A percentile compares a stretch with the other conserved stretches of the same genome.
Conservation (phyloP, 305 asterid species). For the Coffea humblotiana region DNA sequence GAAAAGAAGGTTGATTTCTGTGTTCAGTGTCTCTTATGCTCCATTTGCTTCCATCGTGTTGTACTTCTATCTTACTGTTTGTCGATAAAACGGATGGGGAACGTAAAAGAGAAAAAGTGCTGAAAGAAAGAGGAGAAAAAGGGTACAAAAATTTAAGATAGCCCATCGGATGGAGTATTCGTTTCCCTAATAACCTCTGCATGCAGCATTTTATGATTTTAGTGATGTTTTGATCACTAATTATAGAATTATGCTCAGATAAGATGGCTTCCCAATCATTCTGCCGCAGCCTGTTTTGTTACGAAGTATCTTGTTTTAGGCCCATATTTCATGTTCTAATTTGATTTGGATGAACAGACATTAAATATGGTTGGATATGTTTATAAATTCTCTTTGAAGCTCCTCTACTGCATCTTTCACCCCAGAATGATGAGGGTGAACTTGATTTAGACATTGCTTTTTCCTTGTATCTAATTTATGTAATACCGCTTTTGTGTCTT, state of each 20-base stretch:
- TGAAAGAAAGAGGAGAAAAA: not conserved
- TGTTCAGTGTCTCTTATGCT: not conserved
- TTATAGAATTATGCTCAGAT: not conserved
- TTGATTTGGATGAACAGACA: not conserved
- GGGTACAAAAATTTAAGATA: not conserved
- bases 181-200: not conserved
- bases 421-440: no score
- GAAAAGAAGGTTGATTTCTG: slow-evolving; percentile 60
- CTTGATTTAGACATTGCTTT: slow-evolving; percentile 12
- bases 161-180: not conserved
- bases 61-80: not conserved
- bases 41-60: not conserved
- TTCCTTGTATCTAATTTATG: not conserved
- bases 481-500: slow-evolving; percentile 1
- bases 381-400: not conserved
- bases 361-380: not conserved
- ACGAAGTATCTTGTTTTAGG: not conserved
- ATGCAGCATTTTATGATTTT: not conserved
- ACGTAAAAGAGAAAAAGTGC: not conserved
- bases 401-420: no score
- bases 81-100: not conserved
- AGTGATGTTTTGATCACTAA: not conserved
- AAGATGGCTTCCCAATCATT: not conserved
- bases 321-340: slow-evolving; percentile 1
- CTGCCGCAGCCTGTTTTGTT: not conserved